Evolutionary conservation across 2,329 filamentous ascomycete genomes (phyloP).

Genomic region (Colletotrichum australisinense): DNA sequence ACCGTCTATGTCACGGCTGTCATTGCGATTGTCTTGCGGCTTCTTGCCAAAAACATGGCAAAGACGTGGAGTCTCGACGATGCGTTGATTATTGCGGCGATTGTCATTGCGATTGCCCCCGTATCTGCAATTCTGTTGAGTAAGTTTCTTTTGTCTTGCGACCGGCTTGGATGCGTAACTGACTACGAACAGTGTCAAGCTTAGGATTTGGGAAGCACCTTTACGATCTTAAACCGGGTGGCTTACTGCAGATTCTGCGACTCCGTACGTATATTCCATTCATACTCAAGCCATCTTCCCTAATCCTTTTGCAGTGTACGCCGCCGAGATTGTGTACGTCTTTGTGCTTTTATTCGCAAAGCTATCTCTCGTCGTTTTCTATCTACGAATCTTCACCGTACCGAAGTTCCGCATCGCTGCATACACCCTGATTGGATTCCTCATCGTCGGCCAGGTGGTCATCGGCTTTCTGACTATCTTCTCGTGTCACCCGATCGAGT

Average conservation of each 20-base stretch:
- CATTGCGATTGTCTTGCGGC: slow-evolving; percentile 6
- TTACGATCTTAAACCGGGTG: slow-evolving; percentile 25
- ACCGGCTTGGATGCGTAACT: background rate
- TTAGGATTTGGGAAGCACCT: slow-evolving; percentile 23
- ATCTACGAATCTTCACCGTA: slow-evolving; percentile 43
- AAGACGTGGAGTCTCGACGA: slow-evolving; percentile 28
- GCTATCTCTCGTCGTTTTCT: slow-evolving; percentile 46
- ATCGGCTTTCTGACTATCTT: slow-evolving; percentile 46
- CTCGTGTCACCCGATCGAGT: slow-evolving; percentile 42
- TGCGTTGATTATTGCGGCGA: slow-evolving; percentile 15
- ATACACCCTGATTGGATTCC: slow-evolving; percentile 41
- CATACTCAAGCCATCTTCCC: background rate
- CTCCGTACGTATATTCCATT: background rate
- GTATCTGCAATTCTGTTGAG: slow-evolving; percentile 23
- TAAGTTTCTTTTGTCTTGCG: background rate
- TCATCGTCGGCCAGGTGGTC: slow-evolving; percentile 39
- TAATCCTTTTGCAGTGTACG: slow-evolving; percentile 32
- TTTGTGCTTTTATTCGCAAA: slow-evolving; percentile 43
- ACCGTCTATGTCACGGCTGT: slow-evolving; percentile 6
- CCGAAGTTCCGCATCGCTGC: slow-evolving; percentile 41
- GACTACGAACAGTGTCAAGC: slow-evolving; percentile 10
- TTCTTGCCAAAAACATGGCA: slow-evolving; percentile 15
- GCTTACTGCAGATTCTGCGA: slow-evolving; percentile 20
- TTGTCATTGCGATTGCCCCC: slow-evolving; percentile 23
- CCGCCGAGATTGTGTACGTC: slow-evolving; percentile 44